These are phyloP conservation scores for Penicillium paradoxum DNA, from an alignment of 495 filamentous ascomycete genomes.

Conservation along the genomic window DNA sequence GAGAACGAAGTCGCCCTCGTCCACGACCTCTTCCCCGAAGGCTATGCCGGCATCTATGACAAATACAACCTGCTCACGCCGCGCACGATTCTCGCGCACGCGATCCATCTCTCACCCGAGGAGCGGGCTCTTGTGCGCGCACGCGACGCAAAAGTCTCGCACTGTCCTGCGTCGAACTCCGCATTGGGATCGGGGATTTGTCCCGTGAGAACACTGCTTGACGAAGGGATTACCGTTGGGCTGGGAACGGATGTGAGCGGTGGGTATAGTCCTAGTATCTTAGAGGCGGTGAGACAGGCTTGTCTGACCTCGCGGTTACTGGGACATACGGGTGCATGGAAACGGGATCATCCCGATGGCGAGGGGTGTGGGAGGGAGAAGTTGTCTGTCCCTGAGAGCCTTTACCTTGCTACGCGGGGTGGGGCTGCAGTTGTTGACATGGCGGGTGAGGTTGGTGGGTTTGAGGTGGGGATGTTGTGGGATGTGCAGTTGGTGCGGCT, in stretches of 20 bases:
- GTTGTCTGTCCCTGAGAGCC: constrained; percentile 75
- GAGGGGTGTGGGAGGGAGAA: constrained; percentile 37
- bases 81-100: constrained; percentile 82
- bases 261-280: constrained; percentile 72
- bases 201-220: constrained; percentile 65
- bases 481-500: constrained; percentile 79
- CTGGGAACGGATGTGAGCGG: constrained; percentile 88
- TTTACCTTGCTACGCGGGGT: constrained; percentile 79
- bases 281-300: constrained; percentile 76
- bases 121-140: constrained; percentile 60
- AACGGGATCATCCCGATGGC: not conserved
- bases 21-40: constrained; percentile 59
- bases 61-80: constrained; percentile 58
- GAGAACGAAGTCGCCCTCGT: constrained; percentile 66
- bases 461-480: constrained; percentile 83
- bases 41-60: constrained; percentile 82
- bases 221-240: constrained; percentile 70
- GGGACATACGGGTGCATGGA: constrained; percentile 9
- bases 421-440: constrained; percentile 76
- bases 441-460: constrained; percentile 61
- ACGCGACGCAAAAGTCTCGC: constrained; percentile 61
- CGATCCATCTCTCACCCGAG: constrained; percentile 61
- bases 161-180: constrained; percentile 85
- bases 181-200: constrained; percentile 71
- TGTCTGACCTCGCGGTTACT: constrained; percentile 62